Evolutionary conservation across 805 yeast genomes (phyloP).

Genomic region (Huiozyma naganishii): DNA sequence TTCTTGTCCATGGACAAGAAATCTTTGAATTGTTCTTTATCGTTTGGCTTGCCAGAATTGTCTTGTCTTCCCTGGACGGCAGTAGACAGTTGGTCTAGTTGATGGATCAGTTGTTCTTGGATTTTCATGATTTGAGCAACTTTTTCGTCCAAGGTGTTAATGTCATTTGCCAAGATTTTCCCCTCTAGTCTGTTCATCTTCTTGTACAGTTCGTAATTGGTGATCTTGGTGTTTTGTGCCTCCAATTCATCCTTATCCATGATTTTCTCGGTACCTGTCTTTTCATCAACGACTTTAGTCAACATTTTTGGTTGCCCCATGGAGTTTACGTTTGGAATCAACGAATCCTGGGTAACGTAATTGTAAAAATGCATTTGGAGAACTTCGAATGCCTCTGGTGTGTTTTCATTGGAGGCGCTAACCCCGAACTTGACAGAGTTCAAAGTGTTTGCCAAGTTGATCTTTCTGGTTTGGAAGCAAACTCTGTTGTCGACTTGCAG

Average conservation of each 20-base stretch:
- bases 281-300: conserved; percentile 31
- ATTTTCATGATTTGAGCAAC: conserved; percentile 15
- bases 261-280: conserved; percentile 26
- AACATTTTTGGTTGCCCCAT: conserved; percentile 38
- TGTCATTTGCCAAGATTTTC: conserved; percentile 28
- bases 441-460: conserved; percentile 27
- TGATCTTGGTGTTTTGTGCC: conserved; percentile 13
- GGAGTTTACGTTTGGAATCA: conserved; percentile 43
- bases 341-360: conserved; percentile 42
- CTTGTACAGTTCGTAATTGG: conserved; percentile 20
- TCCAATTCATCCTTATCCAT: conserved; percentile 22
- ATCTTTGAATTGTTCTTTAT: conserved; percentile 17
- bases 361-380: conserved; percentile 47
- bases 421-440: conserved; percentile 38
- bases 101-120: conserved; percentile 17
- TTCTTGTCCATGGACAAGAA: conserved; percentile 23
- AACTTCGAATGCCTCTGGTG: conserved; percentile 54
- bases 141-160: conserved; percentile 17
- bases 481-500: conserved; percentile 63
- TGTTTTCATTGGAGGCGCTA: conserved; percentile 37
- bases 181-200: conserved; percentile 28
- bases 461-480: conserved; percentile 54
- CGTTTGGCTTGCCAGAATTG: conserved; percentile 1
- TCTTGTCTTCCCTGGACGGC: conserved; percentile 3
- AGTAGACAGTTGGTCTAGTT: conserved; percentile 12